phyloP scores from a whole-genome alignment of 257 asterid species.

The Linaria vulgaris region DNA sequence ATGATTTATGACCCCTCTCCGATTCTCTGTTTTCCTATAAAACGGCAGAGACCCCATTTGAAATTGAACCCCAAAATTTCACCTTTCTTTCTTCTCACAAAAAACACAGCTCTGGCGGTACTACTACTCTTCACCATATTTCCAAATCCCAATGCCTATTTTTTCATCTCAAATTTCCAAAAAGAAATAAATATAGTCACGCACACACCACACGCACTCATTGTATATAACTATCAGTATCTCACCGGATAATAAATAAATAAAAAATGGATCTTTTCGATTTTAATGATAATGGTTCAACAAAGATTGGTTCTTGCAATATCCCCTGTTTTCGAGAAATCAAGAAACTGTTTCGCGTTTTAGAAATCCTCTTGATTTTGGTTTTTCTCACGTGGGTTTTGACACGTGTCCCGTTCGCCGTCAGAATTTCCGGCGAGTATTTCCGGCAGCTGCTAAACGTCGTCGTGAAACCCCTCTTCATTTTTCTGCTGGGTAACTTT shows the following conservation, averaged over 20 bases:
- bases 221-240: neutral
- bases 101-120: neutral
- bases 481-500: constrained; percentile 57
- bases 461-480: constrained; percentile 55
- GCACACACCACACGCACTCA: neutral
- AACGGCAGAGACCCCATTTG: constrained; percentile 9
- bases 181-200: too few species aligned
- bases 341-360: constrained; percentile 50
- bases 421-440: constrained; percentile 53
- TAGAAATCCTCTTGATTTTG: constrained; percentile 42
- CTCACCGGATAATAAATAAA: neutral
- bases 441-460: constrained; percentile 42
- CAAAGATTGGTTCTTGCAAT: neutral
- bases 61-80: constrained; percentile 20
- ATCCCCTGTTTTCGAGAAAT: constrained; percentile 35
- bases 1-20: constrained; percentile 14
- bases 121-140: neutral
- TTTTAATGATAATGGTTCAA: neutral
- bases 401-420: constrained; percentile 51
- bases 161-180: constrained; percentile 5
- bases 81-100: constrained; percentile 8
- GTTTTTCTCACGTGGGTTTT: constrained; percentile 48
- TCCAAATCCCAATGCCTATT: neutral
- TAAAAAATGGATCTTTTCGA: constrained; percentile 28
- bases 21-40: too few species aligned